A percentile compares a stretch with the other conserved stretches of the same genome.
Conservation (phyloP, 2,329 filamentous ascomycete genomes). For the Colletotrichum australisinense region DNA sequence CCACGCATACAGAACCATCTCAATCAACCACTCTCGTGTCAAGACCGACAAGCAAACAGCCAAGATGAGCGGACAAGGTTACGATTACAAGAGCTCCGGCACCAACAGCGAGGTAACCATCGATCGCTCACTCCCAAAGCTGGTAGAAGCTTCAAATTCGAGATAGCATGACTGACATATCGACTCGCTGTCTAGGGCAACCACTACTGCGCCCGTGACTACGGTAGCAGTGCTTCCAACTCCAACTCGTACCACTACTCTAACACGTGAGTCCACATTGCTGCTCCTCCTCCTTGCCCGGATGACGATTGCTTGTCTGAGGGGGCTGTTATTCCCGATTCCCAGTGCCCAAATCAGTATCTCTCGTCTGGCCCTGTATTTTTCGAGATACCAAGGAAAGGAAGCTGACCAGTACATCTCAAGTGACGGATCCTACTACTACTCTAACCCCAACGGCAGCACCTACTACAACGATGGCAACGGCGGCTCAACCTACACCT, state of each 20-base stretch:
- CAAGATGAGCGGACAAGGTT: slow-evolving; percentile 43
- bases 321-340: rapidly evolving
- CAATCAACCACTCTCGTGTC: not conserved
- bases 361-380: not conserved
- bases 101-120: slow-evolving; percentile 69
- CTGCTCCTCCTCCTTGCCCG: not conserved
- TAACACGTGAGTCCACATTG: slow-evolving; percentile 63
- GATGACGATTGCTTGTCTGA: too few species aligned
- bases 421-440: slow-evolving; percentile 78
- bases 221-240: slow-evolving; percentile 66
- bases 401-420: slow-evolving; percentile 6
- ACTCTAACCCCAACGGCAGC: slow-evolving; percentile 75
- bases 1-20: not conserved
- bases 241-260: slow-evolving; percentile 76
- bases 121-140: not conserved
- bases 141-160: too few species aligned
- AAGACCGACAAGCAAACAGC: not conserved
- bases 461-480: slow-evolving; percentile 74
- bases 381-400: not conserved
- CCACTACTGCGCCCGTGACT: slow-evolving; percentile 74
- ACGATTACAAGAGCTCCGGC: slow-evolving; percentile 62
- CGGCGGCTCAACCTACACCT: slow-evolving; percentile 70
- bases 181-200: slow-evolving; percentile 64
- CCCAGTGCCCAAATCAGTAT: too few species aligned
- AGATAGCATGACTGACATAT: not conserved